Base-by-base conservation (phyloP, 495 filamentous ascomycete species). In the Penicillium herquei region DNA sequence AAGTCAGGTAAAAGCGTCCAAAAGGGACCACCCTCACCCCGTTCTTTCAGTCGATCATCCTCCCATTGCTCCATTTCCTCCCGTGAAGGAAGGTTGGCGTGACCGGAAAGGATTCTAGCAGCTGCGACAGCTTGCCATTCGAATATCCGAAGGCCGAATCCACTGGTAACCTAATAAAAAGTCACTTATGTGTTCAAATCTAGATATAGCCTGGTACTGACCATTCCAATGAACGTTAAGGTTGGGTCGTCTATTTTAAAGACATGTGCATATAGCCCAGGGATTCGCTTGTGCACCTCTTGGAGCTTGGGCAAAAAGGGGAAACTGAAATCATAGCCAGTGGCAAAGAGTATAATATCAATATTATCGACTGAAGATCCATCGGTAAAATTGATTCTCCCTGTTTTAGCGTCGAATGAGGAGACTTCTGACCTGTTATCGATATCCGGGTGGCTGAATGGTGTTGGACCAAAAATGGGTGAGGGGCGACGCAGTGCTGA, bases 91-190 rank as follows among this genome's bases (percentile, higher is more conserved):
- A 80, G 55, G 7, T 37, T 58, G 0, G 68, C 68, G 2, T 70
- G 58, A 0, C 77, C 75, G 1, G 78, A 69, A 4, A 81, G 65
- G 7, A 75, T 59, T 7, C 78, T 74, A 1, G 76, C 77, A 0
- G 72, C 67, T 0, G 69, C 61, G 4, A 78, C 75, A 5, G 76
- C 71, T 62, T 81, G 78, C 70, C 70, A 79, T 66, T 81, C 76
- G 47, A 74, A 79, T 5, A 78, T 65, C 11, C 65, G 65, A 66
- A 79, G 73, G 7, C 70, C 76, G 39, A 77, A 69, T 0, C 70
- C 74, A 10, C 74, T 26, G 68, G 39, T 42, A n/a, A 42, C 39
- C 39, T 42, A n/a, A 6, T 42, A n/a, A 6, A 6, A n/a, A n/a
- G n/a, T n/a, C n/a, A n/a, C n/a, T n/a, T n/a, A n/a, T n/a, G n/a